phyloP scores from a whole-genome alignment of 2,329 filamentous ascomycete genomes.

The Exophiala phaeomuriformis region DNA sequence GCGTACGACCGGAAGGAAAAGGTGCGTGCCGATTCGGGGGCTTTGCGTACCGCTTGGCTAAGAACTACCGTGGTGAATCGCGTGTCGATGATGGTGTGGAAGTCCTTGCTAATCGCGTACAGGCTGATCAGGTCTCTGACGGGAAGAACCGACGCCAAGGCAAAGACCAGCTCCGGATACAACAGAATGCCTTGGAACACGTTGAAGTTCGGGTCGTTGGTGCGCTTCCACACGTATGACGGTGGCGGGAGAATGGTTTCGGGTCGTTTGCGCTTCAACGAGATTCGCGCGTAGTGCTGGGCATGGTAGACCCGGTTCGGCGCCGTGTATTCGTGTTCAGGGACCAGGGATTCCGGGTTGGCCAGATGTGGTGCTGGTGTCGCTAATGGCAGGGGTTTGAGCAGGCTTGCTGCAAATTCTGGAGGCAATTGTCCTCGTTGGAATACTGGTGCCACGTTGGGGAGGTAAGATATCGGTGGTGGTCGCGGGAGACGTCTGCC shows the following conservation, averaged over 20 bases:
- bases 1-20: conserved; percentile 58
- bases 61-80: conserved; percentile 54
- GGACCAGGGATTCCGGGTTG: conserved; percentile 11
- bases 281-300: conserved; percentile 9
- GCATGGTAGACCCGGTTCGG: conserved; percentile 20
- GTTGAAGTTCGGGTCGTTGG: conserved; percentile 23
- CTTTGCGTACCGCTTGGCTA: conserved; percentile 47
- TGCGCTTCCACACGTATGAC: conserved; percentile 21
- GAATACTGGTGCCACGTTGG: neutral
- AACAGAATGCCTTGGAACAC: conserved; percentile 26
- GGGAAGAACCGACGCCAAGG: conserved; percentile 49
- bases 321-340: conserved; percentile 15
- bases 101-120: conserved; percentile 57
- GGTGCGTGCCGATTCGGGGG: conserved; percentile 49
- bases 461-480: neutral
- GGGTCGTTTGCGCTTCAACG: conserved; percentile 21
- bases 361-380: neutral
- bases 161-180: conserved; percentile 48
- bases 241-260: conserved; percentile 20
- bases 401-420: neutral
- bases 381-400: neutral
- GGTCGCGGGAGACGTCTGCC: conserved; percentile 5
- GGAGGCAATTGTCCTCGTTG: neutral
- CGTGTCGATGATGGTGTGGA: conserved; percentile 54
- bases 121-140: conserved; percentile 54